Conservation (phyloP, 1,284 basidiomycete species). For the Neonothopanus nambi region DNA sequence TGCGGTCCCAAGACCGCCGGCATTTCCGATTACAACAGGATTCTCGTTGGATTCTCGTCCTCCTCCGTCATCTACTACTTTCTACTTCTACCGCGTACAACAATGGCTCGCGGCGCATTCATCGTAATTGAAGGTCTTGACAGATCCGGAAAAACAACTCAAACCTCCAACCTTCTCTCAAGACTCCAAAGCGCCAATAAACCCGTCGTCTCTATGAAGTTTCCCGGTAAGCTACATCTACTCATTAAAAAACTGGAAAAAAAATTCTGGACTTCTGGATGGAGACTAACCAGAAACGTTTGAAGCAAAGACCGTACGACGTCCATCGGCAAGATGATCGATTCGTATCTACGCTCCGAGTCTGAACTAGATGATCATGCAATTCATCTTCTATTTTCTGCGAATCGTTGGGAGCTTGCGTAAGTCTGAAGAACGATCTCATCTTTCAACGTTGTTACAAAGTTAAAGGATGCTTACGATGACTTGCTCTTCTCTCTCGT, state of each 20-base stretch:
- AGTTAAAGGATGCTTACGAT: neutral
- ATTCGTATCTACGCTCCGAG: constrained; percentile 84
- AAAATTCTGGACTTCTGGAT: neutral
- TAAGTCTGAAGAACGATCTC: constrained; percentile 34
- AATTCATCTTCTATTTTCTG: constrained; percentile 94
- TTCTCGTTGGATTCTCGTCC: too few species aligned
- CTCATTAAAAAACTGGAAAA: neutral
- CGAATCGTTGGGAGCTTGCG: constrained; percentile 96
- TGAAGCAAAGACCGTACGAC: constrained; percentile 81
- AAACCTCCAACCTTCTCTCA: constrained; percentile 63
- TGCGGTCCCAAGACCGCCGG: too few species aligned
- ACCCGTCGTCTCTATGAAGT: constrained; percentile 67
- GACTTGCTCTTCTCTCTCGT: neutral
- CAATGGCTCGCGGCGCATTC: constrained; percentile 65
- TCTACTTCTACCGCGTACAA: neutral
- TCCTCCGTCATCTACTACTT: too few species aligned
- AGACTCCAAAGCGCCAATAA: constrained; percentile 44
- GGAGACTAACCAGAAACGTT: too few species aligned
- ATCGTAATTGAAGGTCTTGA: constrained; percentile 95
- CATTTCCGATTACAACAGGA: too few species aligned
- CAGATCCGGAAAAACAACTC: constrained; percentile 89
- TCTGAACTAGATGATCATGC: constrained; percentile 89
- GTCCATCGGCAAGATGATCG: constrained; percentile 90
- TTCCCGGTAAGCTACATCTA: constrained; percentile 67
- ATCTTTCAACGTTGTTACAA: neutral